phyloP scores from a whole-genome alignment of 2,329 filamentous ascomycete genomes.

The Beauveria pseudobassiana region DNA sequence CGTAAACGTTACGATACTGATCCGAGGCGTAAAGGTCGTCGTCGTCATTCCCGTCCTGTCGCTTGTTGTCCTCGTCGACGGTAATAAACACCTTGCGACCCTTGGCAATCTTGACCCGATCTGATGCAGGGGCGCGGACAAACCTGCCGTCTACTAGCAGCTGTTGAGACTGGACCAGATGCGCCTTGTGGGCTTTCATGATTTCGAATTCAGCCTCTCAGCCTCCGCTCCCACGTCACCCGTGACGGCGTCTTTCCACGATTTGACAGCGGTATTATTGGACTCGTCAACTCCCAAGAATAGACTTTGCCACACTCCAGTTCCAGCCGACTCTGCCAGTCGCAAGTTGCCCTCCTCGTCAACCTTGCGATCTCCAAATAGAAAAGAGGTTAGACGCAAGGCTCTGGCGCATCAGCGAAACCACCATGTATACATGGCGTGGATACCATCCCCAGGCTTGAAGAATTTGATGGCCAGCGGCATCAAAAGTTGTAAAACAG shows the following conservation, averaged over 20 bases:
- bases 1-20: constrained; percentile 65
- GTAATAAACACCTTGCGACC: constrained; percentile 73
- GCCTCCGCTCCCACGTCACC: constrained; percentile 38
- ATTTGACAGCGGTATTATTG: constrained; percentile 41
- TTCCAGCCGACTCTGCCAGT: constrained; percentile 27
- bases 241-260: constrained; percentile 50
- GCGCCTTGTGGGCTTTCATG: constrained; percentile 33
- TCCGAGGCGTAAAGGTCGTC: constrained; percentile 46
- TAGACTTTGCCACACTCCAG: constrained; percentile 33
- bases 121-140: constrained; percentile 87
- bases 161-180: constrained; percentile 41
- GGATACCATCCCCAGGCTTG: constrained; percentile 75
- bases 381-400: constrained; percentile 80
- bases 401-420: constrained; percentile 77
- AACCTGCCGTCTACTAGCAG: constrained; percentile 69
- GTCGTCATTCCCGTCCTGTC: constrained; percentile 47
- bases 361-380: constrained; percentile 74
- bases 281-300: constrained; percentile 40
- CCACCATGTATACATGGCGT: constrained; percentile 92
- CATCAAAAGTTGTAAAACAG: constrained; percentile 97
- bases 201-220: constrained; percentile 26
- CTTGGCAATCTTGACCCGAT: constrained; percentile 90
- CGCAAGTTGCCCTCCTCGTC: constrained; percentile 73
- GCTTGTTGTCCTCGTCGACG: constrained; percentile 57
- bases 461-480: constrained; percentile 78